These are phyloP conservation scores for Pyrenochaeta sp. DNA, from an alignment of 2,329 filamentous ascomycete species.

Conservation along the genomic window DNA sequence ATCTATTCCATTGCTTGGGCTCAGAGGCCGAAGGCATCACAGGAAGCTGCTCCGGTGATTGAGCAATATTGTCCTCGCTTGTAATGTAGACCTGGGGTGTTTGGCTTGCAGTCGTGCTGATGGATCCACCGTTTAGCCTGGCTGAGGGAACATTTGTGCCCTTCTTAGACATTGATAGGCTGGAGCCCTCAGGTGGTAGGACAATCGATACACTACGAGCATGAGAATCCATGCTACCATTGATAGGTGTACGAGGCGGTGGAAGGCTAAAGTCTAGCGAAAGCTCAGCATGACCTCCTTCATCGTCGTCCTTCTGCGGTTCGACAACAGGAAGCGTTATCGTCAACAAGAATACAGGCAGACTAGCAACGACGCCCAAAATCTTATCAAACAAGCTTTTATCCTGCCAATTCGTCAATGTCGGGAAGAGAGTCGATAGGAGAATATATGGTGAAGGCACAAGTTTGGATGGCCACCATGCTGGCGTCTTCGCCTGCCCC, in stretches of 20 bases:
- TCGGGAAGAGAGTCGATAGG: conserved; percentile 82
- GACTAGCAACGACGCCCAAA: conserved; percentile 82
- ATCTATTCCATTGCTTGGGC: conserved; percentile 80
- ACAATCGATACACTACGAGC: conserved; percentile 28
- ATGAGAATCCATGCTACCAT: conserved; percentile 26
- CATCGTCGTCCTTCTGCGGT: conserved; percentile 60
- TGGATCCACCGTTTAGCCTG: conserved; percentile 9
- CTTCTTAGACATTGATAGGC: conserved; percentile 15
- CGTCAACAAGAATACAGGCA: conserved; percentile 88
- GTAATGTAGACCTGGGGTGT: conserved; percentile 39
- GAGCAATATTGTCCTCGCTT: conserved; percentile 43
- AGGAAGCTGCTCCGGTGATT: conserved; percentile 48
- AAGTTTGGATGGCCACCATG: conserved; percentile 83
- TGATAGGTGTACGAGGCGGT: conserved; percentile 31
- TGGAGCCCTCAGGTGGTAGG: conserved; percentile 28
- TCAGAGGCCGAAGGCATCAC: conserved; percentile 21
- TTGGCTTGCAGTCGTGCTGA: conserved; percentile 28
- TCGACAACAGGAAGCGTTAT: conserved; percentile 93
- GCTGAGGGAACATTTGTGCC: neutral
- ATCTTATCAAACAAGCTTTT: conserved; percentile 88
- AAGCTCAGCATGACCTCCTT: conserved; percentile 20
- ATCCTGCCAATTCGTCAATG: conserved; percentile 79
- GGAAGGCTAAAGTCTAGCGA: conserved; percentile 44
- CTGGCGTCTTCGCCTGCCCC: conserved; percentile 57
- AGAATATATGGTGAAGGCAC: conserved; percentile 78